Percentiles rank a stretch among this genome's conserved stretches.
These are phyloP conservation scores for Colletotrichum sp. DNA, from an alignment of 2,329 filamentous ascomycete genomes.

Conservation along the genomic window DNA sequence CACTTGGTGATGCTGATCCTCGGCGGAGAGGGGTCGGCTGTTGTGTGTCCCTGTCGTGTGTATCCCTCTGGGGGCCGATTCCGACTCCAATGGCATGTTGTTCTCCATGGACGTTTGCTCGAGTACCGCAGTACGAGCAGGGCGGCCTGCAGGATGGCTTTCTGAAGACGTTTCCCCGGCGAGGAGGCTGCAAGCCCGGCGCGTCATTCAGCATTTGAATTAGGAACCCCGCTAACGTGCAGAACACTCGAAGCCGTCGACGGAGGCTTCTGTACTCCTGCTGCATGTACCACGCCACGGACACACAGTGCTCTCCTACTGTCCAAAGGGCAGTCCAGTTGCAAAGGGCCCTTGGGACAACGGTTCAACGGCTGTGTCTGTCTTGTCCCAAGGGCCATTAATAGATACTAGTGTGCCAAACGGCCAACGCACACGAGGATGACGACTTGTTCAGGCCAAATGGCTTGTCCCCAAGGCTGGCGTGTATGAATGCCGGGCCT, in stretches of 20 bases:
- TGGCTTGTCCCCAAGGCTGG: background rate
- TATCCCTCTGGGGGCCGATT: background rate
- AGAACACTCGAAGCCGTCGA: background rate
- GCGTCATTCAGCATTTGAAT: slow-evolving; percentile 7
- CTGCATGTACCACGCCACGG: background rate
- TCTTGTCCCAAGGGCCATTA: background rate
- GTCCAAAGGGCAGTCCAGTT: background rate
- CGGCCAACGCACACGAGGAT: background rate
- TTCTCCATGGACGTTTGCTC: background rate
- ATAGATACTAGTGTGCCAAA: background rate
- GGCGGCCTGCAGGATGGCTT: background rate
- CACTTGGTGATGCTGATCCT: background rate
- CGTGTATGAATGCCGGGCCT: background rate
- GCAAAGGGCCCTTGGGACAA: background rate
- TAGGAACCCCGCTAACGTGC: background rate
- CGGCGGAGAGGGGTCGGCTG: background rate
- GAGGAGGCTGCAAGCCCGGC: background rate
- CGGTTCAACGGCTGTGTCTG: background rate
- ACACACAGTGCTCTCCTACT: slow-evolving; percentile 1
- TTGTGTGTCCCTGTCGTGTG: background rate
- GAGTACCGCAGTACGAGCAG: background rate
- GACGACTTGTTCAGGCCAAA: background rate
- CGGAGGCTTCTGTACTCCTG: background rate
- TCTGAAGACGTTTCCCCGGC: background rate
- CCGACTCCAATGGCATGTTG: background rate